Base-by-base conservation (phyloP, 1,139 yeast genomes). In the Geotrichum restrictum region DNA sequence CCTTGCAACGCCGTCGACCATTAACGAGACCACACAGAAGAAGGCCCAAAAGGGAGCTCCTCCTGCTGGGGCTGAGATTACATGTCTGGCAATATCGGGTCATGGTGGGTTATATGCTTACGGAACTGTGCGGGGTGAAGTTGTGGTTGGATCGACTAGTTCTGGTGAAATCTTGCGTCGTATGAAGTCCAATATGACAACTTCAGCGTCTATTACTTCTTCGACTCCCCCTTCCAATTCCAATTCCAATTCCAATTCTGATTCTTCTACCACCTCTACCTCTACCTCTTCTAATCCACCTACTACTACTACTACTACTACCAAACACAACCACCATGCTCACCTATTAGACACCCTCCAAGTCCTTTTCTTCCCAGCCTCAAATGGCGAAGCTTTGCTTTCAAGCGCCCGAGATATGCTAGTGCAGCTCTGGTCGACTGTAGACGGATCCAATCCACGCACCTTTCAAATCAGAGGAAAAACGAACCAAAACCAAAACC, bases 321-420 rank as follows among this genome's bases (percentile, higher is more conserved):
- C n/a, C n/a, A n/a, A n/a, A n/a, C n/a, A n/a, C 18, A 16, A 16
- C 1, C 29, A 10, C 3, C 14, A 13, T 13, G 68, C 69, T 1
- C 91, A 84, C 67, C 67, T 62, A 38, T 62, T 74, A 29, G 77
- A 79, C 49, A 68, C 83, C 1, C 63, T 73, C 0, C 63, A 65
- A 10, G 56, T 72, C 2, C 43, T 56, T 52, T 73, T 81, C 51
- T 82, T 85, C 62, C 86, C 89, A 0, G 81, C 87, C 11, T 50
- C 53, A 4, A 40, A 29, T 16, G 78, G 81, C 1, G 70, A 75
- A 59, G 91, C 81, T 8, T 60, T 80, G 1, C 60, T 83, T 39
- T 76, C 84, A 1, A 72, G 76, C 13, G 83, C 86, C 1, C 63
- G 72, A 5, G 91, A 85, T 63, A 72, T 75, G 68, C 76, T 67